A percentile compares a stretch with the other conserved stretches of the same genome.
Conservation (phyloP, 176 grass and related monocot species). For the Otatea glauca region DNA sequence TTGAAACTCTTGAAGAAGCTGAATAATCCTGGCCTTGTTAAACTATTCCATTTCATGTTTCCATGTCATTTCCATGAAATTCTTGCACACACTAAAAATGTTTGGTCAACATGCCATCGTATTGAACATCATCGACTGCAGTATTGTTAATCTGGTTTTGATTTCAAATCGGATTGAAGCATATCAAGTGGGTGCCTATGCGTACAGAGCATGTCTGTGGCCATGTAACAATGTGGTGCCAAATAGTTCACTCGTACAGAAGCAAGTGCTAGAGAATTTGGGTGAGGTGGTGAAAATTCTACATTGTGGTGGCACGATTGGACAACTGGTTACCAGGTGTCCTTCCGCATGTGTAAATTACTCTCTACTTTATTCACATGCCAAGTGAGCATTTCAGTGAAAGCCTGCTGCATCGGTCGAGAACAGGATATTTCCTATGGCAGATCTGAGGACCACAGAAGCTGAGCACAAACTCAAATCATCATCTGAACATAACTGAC, state of each 20-base stretch:
- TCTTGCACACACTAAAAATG: not conserved
- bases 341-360: constrained; percentile 14
- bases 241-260: not conserved
- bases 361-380: constrained; percentile 5
- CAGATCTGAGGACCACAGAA: constrained; percentile 43
- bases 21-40: not conserved
- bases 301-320: not conserved
- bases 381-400: constrained; percentile 10
- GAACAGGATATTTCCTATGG: constrained; percentile 15
- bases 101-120: not conserved
- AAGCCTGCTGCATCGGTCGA: not conserved
- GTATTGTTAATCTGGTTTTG: not conserved
- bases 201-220: not conserved
- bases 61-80: not conserved
- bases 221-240: not conserved
- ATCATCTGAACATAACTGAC: constrained; percentile 33
- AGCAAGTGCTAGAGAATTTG: not conserved
- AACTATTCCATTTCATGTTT: not conserved
- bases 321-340: not conserved
- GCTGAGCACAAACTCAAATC: not conserved
- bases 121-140: not conserved
- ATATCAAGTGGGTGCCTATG: too few species aligned
- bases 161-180: not conserved
- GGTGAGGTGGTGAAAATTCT: not conserved
- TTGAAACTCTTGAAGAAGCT: not conserved